These are phyloP conservation scores for Ogataea allantospora DNA, from an alignment of 805 yeast genomes.

Conservation along the genomic window DNA sequence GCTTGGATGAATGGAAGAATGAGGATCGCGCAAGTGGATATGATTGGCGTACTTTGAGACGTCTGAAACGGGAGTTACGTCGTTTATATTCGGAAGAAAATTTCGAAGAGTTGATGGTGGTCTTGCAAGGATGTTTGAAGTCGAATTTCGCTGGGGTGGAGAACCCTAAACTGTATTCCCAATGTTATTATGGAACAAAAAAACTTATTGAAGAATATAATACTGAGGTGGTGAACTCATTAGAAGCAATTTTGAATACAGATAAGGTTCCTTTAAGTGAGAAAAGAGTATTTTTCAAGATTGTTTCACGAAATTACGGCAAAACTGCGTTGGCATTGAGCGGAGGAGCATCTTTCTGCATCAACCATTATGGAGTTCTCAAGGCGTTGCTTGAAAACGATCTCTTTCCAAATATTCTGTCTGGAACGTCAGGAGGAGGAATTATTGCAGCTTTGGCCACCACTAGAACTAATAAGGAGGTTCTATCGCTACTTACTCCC, in stretches of 20 bases:
- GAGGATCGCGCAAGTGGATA: conserved; percentile 64
- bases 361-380: conserved; percentile 73
- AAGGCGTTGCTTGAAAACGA: conserved; percentile 69
- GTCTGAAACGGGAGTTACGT: conserved; percentile 44
- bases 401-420: conserved; percentile 61
- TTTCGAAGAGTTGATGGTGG: conserved; percentile 48
- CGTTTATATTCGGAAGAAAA: conserved; percentile 32
- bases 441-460: conserved; percentile 70
- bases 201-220: conserved; percentile 54
- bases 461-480: conserved; percentile 67
- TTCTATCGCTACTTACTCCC: conserved; percentile 54
- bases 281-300: conserved; percentile 54
- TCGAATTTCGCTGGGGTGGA: conserved; percentile 79
- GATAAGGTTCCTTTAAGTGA: conserved; percentile 36
- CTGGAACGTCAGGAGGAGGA: conserved; percentile 85
- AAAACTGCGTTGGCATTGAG: conserved; percentile 67
- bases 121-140: conserved; percentile 65
- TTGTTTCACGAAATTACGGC: conserved; percentile 64
- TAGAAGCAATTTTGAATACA: conserved; percentile 44
- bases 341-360: conserved; percentile 81
- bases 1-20: conserved; percentile 61
- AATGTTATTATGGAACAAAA: conserved; percentile 75
- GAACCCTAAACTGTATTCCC: conserved; percentile 67
- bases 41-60: conserved; percentile 58
- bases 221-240: conserved; percentile 46